Conservation (phyloP, 192 early-diverging fungal genomes). For the Obelidium mucronatum region DNA sequence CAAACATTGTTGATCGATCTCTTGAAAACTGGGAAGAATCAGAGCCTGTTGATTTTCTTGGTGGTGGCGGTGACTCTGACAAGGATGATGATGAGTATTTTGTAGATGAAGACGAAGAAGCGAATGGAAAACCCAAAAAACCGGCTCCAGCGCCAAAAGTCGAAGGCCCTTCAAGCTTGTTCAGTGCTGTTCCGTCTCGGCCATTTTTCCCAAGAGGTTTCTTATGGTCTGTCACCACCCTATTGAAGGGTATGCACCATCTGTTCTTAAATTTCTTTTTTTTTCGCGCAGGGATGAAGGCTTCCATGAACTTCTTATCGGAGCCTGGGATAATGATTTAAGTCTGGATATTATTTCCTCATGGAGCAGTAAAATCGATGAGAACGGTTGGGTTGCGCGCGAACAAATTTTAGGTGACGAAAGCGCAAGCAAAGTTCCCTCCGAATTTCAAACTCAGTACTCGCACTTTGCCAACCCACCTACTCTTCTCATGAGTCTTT, state of each 20-base stretch:
- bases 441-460: constrained; percentile 92
- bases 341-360: constrained; percentile 81
- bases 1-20: constrained; percentile 74
- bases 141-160: constrained; percentile 58
- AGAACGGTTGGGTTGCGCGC: constrained; percentile 88
- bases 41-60: constrained; percentile 53
- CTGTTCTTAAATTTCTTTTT: constrained; percentile 16
- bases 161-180: constrained; percentile 73
- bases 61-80: constrained; percentile 65
- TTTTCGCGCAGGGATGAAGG: constrained; percentile 95
- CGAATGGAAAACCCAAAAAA: constrained; percentile 1
- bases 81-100: constrained; percentile 61
- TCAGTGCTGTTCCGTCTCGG: constrained; percentile 83
- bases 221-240: constrained; percentile 66
- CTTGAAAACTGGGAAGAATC: constrained; percentile 71
- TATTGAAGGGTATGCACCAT: no score
- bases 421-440: constrained; percentile 85
- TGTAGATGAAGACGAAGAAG: constrained; percentile 37
- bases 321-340: constrained; percentile 87
- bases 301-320: constrained; percentile 85
- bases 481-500: constrained; percentile 76
- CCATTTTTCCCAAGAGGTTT: constrained; percentile 98
- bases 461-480: constrained; percentile 94
- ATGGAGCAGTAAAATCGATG: constrained; percentile 82
- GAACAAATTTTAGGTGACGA: constrained; percentile 96